Evolutionary conservation across 345 rosid species (phyloP).

Genomic region (Acer saccharum): DNA sequence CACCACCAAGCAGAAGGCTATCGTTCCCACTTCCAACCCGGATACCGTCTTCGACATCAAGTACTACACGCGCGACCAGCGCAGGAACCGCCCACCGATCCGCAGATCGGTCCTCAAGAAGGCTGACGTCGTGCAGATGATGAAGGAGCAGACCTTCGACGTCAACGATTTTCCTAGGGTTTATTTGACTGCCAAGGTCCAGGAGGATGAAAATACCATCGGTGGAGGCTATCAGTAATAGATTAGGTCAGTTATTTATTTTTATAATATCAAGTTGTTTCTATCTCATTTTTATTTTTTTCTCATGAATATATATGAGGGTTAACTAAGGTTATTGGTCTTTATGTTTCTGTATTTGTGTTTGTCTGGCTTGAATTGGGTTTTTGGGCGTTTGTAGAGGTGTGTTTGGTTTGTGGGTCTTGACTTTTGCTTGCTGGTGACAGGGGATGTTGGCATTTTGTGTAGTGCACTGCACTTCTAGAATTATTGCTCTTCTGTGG

Average conservation of each 20-base stretch:
- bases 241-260: constrained; percentile 8
- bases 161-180: constrained; percentile 73
- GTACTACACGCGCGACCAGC: constrained; percentile 75
- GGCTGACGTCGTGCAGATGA: constrained; percentile 71
- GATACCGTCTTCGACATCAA: constrained; percentile 89
- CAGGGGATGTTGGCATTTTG: neutral
- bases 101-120: constrained; percentile 72
- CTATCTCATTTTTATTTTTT: too few relatives aligned
- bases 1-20: constrained; percentile 47
- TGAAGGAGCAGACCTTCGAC: constrained; percentile 73
- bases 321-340: neutral
- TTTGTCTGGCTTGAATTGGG: neutral
- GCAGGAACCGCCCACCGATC: constrained; percentile 84
- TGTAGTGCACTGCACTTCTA: neutral
- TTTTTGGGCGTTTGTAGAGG: neutral
- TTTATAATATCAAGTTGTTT: neutral
- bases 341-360: neutral
- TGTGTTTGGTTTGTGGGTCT: neutral
- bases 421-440: neutral
- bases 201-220: constrained; percentile 56
- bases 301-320: too few relatives aligned
- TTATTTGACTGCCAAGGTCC: constrained; percentile 62
- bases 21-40: constrained; percentile 77
- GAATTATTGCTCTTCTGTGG: neutral
- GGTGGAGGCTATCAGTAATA: constrained; percentile 37